Conservation (phyloP, 108 stramenopile genomes). For the Cafeteria roenbergensis region DNA sequence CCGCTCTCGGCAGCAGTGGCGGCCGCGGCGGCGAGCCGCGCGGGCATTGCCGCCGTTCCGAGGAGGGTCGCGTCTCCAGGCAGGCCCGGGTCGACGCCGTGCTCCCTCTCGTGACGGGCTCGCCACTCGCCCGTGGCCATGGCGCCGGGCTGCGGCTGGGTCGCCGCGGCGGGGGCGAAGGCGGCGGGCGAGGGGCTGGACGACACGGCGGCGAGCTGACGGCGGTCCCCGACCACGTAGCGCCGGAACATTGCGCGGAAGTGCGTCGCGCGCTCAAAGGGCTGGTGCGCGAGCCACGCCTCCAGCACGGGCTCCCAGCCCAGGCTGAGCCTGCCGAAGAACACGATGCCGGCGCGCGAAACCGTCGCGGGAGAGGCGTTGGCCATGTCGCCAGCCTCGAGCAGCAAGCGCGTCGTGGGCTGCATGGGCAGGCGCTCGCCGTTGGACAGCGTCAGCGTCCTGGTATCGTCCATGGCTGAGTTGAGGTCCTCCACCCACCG, state of each 20-base stretch:
- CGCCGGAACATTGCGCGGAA: constrained; percentile 16
- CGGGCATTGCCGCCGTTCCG: no score
- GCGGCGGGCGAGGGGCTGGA: no score
- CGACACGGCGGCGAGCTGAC: no score
- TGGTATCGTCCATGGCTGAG: constrained; percentile 55
- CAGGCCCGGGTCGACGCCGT: no score
- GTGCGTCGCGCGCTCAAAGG: not conserved
- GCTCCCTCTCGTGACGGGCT: no score
- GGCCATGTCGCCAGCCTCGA: constrained; percentile 43
- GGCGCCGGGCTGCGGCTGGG: no score
- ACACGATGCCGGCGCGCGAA: constrained; percentile 49
- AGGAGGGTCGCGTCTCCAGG: no score
- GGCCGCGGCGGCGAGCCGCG: no score
- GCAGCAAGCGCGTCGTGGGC: constrained; percentile 46
- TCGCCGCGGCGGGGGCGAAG: no score
- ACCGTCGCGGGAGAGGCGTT: constrained; percentile 55
- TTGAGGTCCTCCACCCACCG: constrained; percentile 56
- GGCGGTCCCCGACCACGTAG: constrained; percentile 5
- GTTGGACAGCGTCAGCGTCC: constrained; percentile 49
- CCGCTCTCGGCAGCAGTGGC: no score
- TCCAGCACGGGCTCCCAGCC: constrained; percentile 47
- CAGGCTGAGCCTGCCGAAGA: constrained; percentile 38
- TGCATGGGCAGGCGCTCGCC: constrained; percentile 54
- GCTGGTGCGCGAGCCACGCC: constrained; percentile 25
- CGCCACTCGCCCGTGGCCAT: no score